Evolutionary conservation across 306 rosid species (phyloP).

Genomic region (Vigna radiata): DNA sequence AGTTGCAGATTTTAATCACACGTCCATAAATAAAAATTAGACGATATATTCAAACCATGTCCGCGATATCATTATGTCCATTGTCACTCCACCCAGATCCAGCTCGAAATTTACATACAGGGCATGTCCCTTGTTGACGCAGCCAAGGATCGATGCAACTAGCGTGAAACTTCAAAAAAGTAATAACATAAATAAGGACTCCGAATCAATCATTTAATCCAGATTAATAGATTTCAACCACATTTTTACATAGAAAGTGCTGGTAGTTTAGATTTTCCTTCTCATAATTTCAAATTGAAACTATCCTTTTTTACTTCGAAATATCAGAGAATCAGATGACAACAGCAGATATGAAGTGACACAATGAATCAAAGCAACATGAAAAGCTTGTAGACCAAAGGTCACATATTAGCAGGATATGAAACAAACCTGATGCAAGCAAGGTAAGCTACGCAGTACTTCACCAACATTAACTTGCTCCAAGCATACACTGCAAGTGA

Average conservation of each 20-base stretch:
- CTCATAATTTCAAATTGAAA: neutral
- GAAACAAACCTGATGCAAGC: conserved; percentile 85
- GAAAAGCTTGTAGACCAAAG: conserved; percentile 11
- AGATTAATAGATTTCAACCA: conserved; percentile 1
- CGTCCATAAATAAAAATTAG: conserved; percentile 34
- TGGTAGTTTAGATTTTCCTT: conserved; percentile 6
- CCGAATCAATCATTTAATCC: neutral
- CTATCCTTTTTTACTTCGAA: conserved; percentile 9
- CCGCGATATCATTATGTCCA: conserved; percentile 63
- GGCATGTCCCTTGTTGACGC: conserved; percentile 95
- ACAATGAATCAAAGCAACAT: conserved; percentile 8
- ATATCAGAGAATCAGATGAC: conserved; percentile 1
- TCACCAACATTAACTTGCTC: conserved; percentile 94
- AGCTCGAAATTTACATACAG: conserved; percentile 87
- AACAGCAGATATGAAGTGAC: conserved; percentile 14
- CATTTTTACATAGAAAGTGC: conserved; percentile 8
- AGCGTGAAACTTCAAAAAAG: conserved; percentile 73
- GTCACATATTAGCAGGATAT: conserved; percentile 6
- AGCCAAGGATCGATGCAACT: conserved; percentile 97
- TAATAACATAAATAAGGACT: conserved; percentile 24
- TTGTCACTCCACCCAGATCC: conserved; percentile 77
- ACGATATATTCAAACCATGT: conserved; percentile 63
- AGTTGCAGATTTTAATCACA: conserved; percentile 19
- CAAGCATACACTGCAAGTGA: conserved; percentile 96
- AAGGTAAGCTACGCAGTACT: conserved; percentile 92